Conservation (phyloP, 2,329 filamentous ascomycete genomes). For the Fusarium acutatum region DNA sequence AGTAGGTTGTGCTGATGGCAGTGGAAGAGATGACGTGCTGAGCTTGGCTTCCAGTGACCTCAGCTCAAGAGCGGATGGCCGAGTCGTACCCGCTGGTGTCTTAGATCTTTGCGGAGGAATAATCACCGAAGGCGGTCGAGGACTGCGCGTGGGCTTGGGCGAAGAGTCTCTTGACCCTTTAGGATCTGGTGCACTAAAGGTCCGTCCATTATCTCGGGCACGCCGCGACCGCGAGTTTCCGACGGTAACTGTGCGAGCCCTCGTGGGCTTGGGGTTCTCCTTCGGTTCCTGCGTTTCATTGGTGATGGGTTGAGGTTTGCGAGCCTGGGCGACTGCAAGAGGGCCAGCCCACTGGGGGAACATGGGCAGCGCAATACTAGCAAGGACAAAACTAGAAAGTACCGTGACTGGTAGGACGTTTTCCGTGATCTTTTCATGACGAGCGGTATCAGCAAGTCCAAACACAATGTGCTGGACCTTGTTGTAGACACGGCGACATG, state of each 20-base stretch:
- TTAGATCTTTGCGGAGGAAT: slow-evolving; percentile 39
- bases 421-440: slow-evolving; percentile 80
- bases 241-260: slow-evolving; percentile 73
- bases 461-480: slow-evolving; percentile 90
- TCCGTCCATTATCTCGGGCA: slow-evolving; percentile 54
- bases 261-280: slow-evolving; percentile 56
- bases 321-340: slow-evolving; percentile 81
- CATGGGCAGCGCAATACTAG: slow-evolving; percentile 77
- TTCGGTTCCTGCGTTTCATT: slow-evolving; percentile 48
- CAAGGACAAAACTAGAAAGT: slow-evolving; percentile 81
- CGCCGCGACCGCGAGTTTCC: slow-evolving; percentile 61
- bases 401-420: slow-evolving; percentile 84
- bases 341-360: slow-evolving; percentile 83
- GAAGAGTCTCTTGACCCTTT: slow-evolving; percentile 43
- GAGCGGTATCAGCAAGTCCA: slow-evolving; percentile 73
- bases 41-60: slow-evolving; percentile 66
- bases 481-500: slow-evolving; percentile 84
- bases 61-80: slow-evolving; percentile 61
- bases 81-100: slow-evolving; percentile 51
- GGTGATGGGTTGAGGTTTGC: slow-evolving; percentile 68
- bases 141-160: slow-evolving; percentile 39
- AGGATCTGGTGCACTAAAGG: slow-evolving; percentile 55
- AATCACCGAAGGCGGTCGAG: slow-evolving; percentile 28
- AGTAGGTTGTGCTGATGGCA: slow-evolving; percentile 64
- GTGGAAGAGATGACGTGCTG: slow-evolving; percentile 73